Conservation (phyloP, 2,329 filamentous ascomycete species). For the Fusarium subtropicale region DNA sequence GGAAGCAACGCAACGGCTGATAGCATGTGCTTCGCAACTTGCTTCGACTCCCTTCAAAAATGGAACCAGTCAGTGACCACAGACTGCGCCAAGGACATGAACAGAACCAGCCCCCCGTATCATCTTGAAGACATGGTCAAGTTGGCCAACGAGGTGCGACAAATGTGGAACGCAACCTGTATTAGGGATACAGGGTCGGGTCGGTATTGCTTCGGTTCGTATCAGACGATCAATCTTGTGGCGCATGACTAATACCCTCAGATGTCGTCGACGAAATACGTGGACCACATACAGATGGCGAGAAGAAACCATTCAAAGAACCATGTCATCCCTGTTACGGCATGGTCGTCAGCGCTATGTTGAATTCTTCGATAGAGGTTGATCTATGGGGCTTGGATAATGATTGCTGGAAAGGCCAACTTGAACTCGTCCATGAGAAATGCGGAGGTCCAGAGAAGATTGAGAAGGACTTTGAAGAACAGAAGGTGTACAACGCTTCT, state of each 20-base stretch:
- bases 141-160: neutral
- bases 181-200: neutral
- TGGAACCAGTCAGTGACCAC: neutral
- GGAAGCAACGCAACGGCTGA: neutral
- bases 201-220: neutral
- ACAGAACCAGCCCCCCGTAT: neutral
- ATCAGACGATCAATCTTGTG: rapidly evolving
- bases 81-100: neutral
- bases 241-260: no score
- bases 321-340: neutral
- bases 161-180: neutral
- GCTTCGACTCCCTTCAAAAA: neutral
- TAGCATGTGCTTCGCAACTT: neutral
- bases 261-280: neutral
- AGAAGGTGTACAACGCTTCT: neutral
- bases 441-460: neutral
- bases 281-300: neutral
- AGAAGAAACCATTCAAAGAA: neutral
- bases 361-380: neutral
- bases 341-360: neutral
- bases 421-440: neutral
- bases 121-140: no score
- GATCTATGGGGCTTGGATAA: neutral
- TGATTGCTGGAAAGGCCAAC: neutral
- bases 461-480: neutral